These are phyloP conservation scores for Aspergillus ibericus DNA, from an alignment of 2,329 filamentous ascomycete species.

Conservation along the genomic window DNA sequence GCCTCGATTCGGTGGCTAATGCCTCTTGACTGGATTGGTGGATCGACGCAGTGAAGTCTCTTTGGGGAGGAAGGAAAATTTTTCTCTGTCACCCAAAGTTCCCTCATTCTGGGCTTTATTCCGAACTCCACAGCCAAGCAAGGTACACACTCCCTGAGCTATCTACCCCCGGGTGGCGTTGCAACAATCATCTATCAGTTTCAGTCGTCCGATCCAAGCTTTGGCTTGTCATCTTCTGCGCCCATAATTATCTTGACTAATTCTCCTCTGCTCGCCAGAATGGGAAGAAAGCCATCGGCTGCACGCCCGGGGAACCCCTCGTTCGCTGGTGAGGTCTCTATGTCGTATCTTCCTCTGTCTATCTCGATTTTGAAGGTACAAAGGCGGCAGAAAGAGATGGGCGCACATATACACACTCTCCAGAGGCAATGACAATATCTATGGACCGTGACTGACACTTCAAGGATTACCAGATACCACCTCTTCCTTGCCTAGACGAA, in stretches of 20 bases:
- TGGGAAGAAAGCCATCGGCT: slow-evolving; percentile 14
- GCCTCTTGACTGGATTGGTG: neutral
- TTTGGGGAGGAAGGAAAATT: slow-evolving; percentile 4
- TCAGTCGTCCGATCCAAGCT: neutral
- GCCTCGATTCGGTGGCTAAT: slow-evolving; percentile 9
- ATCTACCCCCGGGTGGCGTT: neutral
- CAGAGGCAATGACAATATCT: neutral
- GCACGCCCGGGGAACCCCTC: slow-evolving; percentile 4
- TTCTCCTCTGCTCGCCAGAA: slow-evolving; percentile 3
- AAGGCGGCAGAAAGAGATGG: no score
- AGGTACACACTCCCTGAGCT: neutral
- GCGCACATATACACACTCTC: neutral
- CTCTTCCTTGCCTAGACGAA: slow-evolving; percentile 20
- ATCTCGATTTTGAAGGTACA: neutral
- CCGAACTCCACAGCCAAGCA: neutral
- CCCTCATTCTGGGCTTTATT: slow-evolving; percentile 1
- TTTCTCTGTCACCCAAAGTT: slow-evolving; percentile 9
- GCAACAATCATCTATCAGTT: neutral
- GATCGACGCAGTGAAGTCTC: slow-evolving; percentile 3
- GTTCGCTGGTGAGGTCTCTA: slow-evolving; percentile 4
- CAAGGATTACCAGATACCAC: slow-evolving; percentile 1
- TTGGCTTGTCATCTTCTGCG: neutral
- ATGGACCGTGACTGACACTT: neutral
- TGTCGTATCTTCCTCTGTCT: neutral
- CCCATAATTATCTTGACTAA: neutral